Conservation (phyloP, 225 moss, liverwort and hornwort species). For the Asterella californica region DNA sequence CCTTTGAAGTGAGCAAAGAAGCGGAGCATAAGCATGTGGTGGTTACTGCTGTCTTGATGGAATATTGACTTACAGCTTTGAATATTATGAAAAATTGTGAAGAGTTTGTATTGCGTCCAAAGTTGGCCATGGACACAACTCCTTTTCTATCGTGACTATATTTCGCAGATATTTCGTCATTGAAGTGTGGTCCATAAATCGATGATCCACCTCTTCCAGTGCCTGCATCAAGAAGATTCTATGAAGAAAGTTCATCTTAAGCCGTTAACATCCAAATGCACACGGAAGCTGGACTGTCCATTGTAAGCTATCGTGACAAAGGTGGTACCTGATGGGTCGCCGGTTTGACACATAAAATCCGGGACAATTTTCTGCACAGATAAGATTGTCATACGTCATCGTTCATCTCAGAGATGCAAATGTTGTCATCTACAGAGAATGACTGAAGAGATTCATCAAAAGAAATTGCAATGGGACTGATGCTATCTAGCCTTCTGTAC, state of each 20-base stretch:
- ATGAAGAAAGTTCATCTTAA: too few relatives aligned
- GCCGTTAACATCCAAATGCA: too few relatives aligned
- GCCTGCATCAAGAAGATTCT: slow-evolving; percentile 33
- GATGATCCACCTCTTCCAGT: slow-evolving; percentile 75
- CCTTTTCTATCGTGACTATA: slow-evolving; percentile 85
- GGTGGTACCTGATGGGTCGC: slow-evolving; percentile 77
- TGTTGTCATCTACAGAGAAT: too few relatives aligned
- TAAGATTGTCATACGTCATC: neutral
- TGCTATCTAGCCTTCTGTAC: too few relatives aligned
- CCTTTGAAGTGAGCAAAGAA: neutral
- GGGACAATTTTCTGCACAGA: slow-evolving; percentile 63
- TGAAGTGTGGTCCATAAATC: slow-evolving; percentile 73
- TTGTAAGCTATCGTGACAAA: too few relatives aligned
- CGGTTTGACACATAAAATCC: slow-evolving; percentile 85
- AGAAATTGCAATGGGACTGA: too few relatives aligned
- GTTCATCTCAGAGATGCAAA: too few relatives aligned
- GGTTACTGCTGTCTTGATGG: too few relatives aligned
- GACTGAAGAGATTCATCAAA: neutral
- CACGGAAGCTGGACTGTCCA: too few relatives aligned
- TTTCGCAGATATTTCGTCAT: slow-evolving; percentile 85
- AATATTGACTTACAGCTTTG: slow-evolving; percentile 47
- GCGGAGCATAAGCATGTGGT: neutral
- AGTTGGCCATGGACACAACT: slow-evolving; percentile 96
- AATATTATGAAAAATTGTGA: slow-evolving; percentile 93
- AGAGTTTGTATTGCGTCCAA: slow-evolving; percentile 77